Evolutionary conservation across 495 filamentous ascomycete genomes (phyloP), one percentile per base, ranked within the genome.

Genomic region (Penicillium dipodomyicola): DNA sequence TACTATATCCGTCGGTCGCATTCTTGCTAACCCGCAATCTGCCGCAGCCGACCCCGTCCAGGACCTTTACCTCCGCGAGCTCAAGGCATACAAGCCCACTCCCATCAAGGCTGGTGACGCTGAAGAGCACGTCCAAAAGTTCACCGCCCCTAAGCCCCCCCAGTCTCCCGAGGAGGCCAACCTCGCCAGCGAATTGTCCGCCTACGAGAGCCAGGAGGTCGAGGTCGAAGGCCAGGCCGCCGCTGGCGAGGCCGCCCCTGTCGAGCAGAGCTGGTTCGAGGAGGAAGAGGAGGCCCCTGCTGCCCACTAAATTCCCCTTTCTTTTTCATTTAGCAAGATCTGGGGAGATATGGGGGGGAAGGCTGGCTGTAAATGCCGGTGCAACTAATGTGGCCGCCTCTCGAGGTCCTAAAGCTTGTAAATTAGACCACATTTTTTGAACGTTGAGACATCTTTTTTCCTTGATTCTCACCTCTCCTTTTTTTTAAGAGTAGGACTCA

Each of bases 31-130:
- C 64, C 53, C 54, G 27, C 46, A 52, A 30, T 32, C 39, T 27
- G 33, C 23, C 68, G 56, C 72, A 97, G 95, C 87, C 78, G 94
- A 99, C 77, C 81, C 94, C 61, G 87, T 99, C 62, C 94, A 96
- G 78, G 93, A 97, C 61, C 84, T 99, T 65, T 99, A 97, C 83
- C 87, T 99, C 65, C 84, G 84, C 64, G 93, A 97, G 74, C 85
- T 99, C 64, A 92, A 90, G 73, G 81, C 84, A 74, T 97, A 93
- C 86, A 99, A 97, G 81, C 81, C 89, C 37, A 76, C 87, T 20
- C 81, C 87, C 49, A 65, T 92, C 79, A 97, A 97, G 79, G 78
- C 91, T 49, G 80, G 82, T 57, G 95, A 97, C 71, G 80, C 91
- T 67, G 90, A 92, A 53, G 92, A 88, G 67, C 88, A 95, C 64